These are phyloP conservation scores for Margaritispora aquatica DNA, from an alignment of 495 filamentous ascomycete species.

Conservation along the genomic window DNA sequence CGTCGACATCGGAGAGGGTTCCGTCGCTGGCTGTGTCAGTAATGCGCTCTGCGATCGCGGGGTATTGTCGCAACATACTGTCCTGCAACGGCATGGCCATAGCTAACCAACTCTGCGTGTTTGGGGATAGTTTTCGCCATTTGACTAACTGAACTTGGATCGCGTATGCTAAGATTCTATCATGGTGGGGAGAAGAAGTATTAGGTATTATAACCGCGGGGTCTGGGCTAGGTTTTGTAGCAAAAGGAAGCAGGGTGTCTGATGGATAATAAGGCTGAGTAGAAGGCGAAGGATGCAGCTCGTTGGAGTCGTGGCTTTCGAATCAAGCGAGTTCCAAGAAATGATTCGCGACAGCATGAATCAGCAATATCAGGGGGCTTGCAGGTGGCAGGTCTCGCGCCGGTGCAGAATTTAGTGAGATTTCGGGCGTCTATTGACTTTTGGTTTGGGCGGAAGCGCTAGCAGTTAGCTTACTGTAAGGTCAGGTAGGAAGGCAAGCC, in stretches of 20 bases:
- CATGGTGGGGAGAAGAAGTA: conserved; percentile 23
- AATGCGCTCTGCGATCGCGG: background rate
- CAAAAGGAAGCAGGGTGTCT: conserved; percentile 8
- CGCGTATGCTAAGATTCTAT: conserved; percentile 22
- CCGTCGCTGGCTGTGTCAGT: conserved; percentile 61
- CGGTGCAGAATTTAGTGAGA: background rate
- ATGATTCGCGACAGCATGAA: too few species aligned
- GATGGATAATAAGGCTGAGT: conserved; percentile 18
- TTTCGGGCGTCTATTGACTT: background rate
- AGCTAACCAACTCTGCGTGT: conserved; percentile 56
- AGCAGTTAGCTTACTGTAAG: background rate
- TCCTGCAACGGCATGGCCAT: conserved; percentile 81
- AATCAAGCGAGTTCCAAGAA: background rate
- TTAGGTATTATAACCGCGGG: conserved; percentile 5
- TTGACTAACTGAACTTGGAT: conserved; percentile 13
- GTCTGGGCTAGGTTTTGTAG: conserved; percentile 7
- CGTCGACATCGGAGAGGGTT: conserved; percentile 78
- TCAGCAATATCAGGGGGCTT: background rate
- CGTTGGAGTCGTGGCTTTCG: conserved; percentile 16
- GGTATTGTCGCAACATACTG: conserved; percentile 60
- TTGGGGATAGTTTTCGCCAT: conserved; percentile 33
- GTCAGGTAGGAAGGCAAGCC: too few species aligned
- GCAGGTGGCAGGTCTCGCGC: too few species aligned
- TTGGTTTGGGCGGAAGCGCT: background rate
- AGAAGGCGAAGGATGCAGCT: background rate